phyloP scores from a whole-genome alignment of 1,139 yeast genomes.

The Meyerozyma carpophila region DNA sequence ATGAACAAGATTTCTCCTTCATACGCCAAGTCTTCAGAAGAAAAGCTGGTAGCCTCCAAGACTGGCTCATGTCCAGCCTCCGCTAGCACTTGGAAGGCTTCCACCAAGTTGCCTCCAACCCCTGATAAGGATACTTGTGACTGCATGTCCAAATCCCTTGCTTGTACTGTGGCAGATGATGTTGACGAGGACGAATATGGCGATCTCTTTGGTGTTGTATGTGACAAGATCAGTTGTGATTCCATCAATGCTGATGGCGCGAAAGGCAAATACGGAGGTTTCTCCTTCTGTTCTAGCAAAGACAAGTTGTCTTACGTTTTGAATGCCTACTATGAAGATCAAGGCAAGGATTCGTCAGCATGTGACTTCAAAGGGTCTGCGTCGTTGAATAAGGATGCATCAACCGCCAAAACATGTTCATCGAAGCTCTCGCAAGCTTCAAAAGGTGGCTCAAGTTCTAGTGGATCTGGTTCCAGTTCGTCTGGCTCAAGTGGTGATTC shows the following conservation, averaged over 20 bases:
- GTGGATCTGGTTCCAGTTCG: slow-evolving; percentile 8
- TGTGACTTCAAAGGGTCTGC: slow-evolving; percentile 42
- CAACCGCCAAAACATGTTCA: slow-evolving; percentile 27
- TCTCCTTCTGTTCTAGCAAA: slow-evolving; percentile 44
- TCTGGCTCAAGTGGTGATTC: slow-evolving; percentile 23
- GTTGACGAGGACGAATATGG: slow-evolving; percentile 38
- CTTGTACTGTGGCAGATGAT: slow-evolving; percentile 43
- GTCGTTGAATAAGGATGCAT: slow-evolving; percentile 22
- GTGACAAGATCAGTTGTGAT: slow-evolving; percentile 31
- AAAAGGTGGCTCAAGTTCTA: slow-evolving; percentile 11
- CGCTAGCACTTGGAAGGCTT: slow-evolving; percentile 34
- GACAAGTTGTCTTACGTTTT: slow-evolving; percentile 37
- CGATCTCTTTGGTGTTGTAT: slow-evolving; percentile 28
- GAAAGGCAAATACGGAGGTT: slow-evolving; percentile 36
- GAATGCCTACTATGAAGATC: slow-evolving; percentile 33
- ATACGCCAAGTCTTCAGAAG: slow-evolving; percentile 23
- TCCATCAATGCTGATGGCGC: slow-evolving; percentile 34
- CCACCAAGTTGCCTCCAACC: slow-evolving; percentile 39
- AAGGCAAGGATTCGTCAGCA: slow-evolving; percentile 24
- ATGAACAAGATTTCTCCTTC: slow-evolving; percentile 19
- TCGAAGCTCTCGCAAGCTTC: slow-evolving; percentile 22
- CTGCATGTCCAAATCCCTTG: slow-evolving; percentile 40
- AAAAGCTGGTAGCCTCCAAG: slow-evolving; percentile 19
- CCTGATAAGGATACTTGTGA: slow-evolving; percentile 36
- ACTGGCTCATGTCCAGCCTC: slow-evolving; percentile 44